Conservation (phyloP, 129 eudicot species). For the Pulicaria dysenterica region DNA sequence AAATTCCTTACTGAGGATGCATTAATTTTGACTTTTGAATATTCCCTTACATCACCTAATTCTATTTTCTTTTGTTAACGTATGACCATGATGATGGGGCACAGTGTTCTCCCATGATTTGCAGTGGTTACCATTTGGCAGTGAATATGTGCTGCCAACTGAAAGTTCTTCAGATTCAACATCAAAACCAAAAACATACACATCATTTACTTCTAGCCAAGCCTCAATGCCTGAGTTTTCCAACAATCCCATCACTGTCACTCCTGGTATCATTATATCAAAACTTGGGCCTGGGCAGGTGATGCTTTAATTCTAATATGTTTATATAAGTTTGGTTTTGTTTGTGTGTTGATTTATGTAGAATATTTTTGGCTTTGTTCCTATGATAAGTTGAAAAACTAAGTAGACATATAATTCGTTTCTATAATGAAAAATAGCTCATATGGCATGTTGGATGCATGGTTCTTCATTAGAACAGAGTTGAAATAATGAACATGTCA, state of each 20-base stretch:
- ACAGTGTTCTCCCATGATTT: constrained; percentile 72
- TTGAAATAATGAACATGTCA: no score
- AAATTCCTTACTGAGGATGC: constrained; percentile 10
- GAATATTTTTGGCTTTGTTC: no score
- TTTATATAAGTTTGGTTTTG: neutral
- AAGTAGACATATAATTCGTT: no score
- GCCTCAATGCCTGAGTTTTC: constrained; percentile 66
- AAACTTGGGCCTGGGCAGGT: constrained; percentile 95
- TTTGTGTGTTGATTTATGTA: neutral
- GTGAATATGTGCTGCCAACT: constrained; percentile 54
- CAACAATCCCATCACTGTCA: constrained; percentile 58
- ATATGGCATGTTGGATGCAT: no score
- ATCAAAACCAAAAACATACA: constrained; percentile 65
- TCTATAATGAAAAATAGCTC: no score
- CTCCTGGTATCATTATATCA: constrained; percentile 56
- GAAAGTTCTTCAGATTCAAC: constrained; percentile 49
- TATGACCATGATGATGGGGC: constrained; percentile 14
- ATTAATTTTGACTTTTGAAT: neutral
- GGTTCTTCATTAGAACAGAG: no score
- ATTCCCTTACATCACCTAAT: neutral
- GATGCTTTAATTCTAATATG: constrained; percentile 6
- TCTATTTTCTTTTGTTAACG: constrained; percentile 9
- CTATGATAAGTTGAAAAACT: no score
- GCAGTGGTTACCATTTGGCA: constrained; percentile 84
- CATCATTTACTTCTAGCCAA: constrained; percentile 73